Evolutionary conservation across 768 basidiomycete species (phyloP), one percentile per base, ranked within the genome.

Genomic region (Lactifluus piperatus): DNA sequence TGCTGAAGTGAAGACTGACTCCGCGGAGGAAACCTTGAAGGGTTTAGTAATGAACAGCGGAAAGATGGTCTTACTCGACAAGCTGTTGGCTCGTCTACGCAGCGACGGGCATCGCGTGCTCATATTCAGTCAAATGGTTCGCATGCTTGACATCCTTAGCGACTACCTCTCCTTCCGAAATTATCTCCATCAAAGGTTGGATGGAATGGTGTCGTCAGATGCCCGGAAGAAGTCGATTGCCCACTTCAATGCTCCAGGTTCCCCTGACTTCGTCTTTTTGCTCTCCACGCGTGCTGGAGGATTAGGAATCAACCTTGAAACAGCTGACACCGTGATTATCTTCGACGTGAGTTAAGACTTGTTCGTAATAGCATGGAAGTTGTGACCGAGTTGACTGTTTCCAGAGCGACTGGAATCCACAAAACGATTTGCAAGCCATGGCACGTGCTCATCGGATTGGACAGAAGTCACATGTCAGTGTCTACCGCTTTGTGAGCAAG

Each of bases 61-160:
- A 34, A 99, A 99, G 76, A 85, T 99, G 88, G 94, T 98, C 50
- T 76, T 99, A 32, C 85, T 99, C 55, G 97, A 99, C 76, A 99
- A 99, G 72, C 82, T 99, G 16, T 83, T 98, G n/a, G 81, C 79
- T 24, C 85, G 91, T 18, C 81, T 98, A 51, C 88, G 88, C 67
- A 84, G 82, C 65, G 95, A 98, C 70, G 90, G 91, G 3, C 97
- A 98, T 68, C 89, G 97, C 51, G 97, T 99, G 27, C 80, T 99
- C 66, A 98, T 99, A 67, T 99, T 99, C 78, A 97, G 94, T 68
- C 93, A 97, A 73, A 99, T 99, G 97, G 94, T 98, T 59, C 85
- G 97, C 59, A 91, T 98, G 84, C 80, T 99, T 46, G 97, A 99
- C 74, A 98, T 99, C 70, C 82, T 99, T 67, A 94, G 91, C 64